phyloP scores from a whole-genome alignment of 306 rosid genomes.

The Dalbergia cultrata region DNA sequence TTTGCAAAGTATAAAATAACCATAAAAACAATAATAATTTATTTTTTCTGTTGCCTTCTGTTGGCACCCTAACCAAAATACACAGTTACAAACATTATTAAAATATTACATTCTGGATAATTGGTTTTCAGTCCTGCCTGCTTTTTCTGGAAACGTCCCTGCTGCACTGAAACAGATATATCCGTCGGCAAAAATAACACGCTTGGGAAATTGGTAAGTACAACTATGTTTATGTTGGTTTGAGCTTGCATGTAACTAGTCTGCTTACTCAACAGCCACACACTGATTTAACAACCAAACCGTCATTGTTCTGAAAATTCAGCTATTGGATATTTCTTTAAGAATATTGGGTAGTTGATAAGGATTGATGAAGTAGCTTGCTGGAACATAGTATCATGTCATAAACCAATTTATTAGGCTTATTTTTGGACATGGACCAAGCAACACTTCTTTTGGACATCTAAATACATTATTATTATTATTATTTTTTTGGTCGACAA shows the following conservation, averaged over 20 bases:
- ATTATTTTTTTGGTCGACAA: too few relatives aligned
- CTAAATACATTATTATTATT: background rate
- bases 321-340: conserved; percentile 1
- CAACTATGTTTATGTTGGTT: conserved; percentile 21
- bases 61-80: background rate
- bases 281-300: conserved; percentile 12
- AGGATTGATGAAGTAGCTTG: conserved; percentile 3
- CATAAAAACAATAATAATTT: background rate
- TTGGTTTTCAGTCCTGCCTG: conserved; percentile 85
- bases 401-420: conserved; percentile 12
- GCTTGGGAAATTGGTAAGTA: conserved; percentile 85
- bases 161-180: conserved; percentile 71
- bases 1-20: background rate
- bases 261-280: background rate
- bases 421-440: conserved; percentile 2
- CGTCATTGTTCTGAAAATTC: conserved; percentile 2
- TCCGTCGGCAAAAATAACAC: conserved; percentile 93
- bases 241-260: conserved; percentile 23
- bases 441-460: background rate
- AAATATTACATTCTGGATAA: conserved; percentile 29
- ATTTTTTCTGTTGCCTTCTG: conserved; percentile 37
- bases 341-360: conserved; percentile 34
- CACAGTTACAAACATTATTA: too few relatives aligned
- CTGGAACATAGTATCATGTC: background rate
- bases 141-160: conserved; percentile 95